Percentiles rank a stretch among this genome's conserved stretches.
Evolutionary conservation across 768 basidiomycete species (phyloP).

Genomic region (Suillus sp.): DNA sequence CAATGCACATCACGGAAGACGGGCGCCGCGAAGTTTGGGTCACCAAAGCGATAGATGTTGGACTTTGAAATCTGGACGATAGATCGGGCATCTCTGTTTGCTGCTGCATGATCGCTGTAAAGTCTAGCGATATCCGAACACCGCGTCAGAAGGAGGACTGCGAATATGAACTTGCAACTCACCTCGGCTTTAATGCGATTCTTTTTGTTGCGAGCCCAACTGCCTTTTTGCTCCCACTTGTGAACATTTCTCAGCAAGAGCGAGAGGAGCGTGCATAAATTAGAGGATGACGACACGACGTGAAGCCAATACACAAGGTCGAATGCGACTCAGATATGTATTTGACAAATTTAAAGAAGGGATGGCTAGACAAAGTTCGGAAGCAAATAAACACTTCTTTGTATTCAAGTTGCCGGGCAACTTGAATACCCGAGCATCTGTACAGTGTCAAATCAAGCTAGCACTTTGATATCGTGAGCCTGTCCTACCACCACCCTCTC

Average conservation of each 20-base stretch:
- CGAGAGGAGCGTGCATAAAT: neutral
- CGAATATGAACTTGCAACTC: neutral
- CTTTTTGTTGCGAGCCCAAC: neutral
- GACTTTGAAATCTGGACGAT: slow-evolving; percentile 48
- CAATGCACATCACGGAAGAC: slow-evolving; percentile 57
- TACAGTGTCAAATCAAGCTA: too few relatives aligned
- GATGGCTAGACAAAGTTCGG: too few relatives aligned
- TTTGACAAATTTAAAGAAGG: too few relatives aligned
- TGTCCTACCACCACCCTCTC: too few relatives aligned
- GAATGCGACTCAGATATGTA: too few relatives aligned
- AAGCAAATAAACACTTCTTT: too few relatives aligned
- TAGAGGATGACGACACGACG: neutral
- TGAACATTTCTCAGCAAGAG: neutral
- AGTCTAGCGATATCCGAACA: neutral
- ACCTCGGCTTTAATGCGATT: neutral
- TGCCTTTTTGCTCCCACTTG: neutral
- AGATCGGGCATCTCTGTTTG: neutral
- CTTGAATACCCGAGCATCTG: too few relatives aligned
- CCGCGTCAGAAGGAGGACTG: neutral
- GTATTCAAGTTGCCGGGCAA: too few relatives aligned
- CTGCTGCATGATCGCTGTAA: neutral
- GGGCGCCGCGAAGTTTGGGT: slow-evolving; percentile 46
- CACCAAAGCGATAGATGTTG: slow-evolving; percentile 62
- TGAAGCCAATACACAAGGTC: neutral
- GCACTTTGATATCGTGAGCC: too few relatives aligned